Percentiles rank a stretch among this genome's conserved stretches.
These are phyloP conservation scores for Pseudocercospora cruenta DNA, from an alignment of 2,329 filamentous ascomycete species.

Conservation along the genomic window DNA sequence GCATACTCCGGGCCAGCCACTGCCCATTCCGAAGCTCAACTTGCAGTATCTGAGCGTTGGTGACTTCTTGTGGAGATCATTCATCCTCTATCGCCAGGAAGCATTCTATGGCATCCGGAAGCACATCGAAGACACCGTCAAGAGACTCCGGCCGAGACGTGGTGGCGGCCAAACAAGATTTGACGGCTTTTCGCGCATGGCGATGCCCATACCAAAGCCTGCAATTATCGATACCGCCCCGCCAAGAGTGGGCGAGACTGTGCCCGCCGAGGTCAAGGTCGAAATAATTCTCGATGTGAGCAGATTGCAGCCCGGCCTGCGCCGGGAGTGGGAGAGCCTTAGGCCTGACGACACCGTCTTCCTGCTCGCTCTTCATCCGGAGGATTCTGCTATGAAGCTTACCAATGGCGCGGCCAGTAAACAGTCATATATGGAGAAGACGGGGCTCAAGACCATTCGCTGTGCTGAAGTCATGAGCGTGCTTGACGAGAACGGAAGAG, in stretches of 20 bases:
- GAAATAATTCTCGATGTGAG: constrained; percentile 85
- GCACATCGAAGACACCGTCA: constrained; percentile 81
- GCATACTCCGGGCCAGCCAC: constrained; percentile 83
- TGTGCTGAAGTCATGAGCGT: constrained; percentile 85
- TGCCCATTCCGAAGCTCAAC: constrained; percentile 92
- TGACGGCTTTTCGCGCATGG: constrained; percentile 88
- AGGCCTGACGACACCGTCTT: constrained; percentile 89
- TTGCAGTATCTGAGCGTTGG: constrained; percentile 92
- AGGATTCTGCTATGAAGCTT: constrained; percentile 53
- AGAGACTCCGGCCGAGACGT: constrained; percentile 72
- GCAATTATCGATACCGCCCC: constrained; percentile 85
- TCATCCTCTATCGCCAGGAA: constrained; percentile 86
- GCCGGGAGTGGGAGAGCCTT: constrained; percentile 87
- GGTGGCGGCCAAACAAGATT: constrained; percentile 70
- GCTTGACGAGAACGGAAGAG: constrained; percentile 79
- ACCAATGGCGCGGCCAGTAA: constrained; percentile 57
- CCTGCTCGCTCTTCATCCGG: constrained; percentile 73
- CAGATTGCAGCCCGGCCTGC: constrained; percentile 73
- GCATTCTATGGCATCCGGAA: constrained; percentile 92
- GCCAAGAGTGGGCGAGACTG: constrained; percentile 77
- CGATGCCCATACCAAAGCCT: constrained; percentile 80
- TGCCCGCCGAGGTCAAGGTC: constrained; percentile 74
- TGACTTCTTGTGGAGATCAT: constrained; percentile 95
- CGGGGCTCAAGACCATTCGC: constrained; percentile 72
- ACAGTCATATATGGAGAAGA: constrained; percentile 59